These are phyloP conservation scores for Trifolium subterraneum DNA, from an alignment of 306 rosid species.

Conservation along the genomic window DNA sequence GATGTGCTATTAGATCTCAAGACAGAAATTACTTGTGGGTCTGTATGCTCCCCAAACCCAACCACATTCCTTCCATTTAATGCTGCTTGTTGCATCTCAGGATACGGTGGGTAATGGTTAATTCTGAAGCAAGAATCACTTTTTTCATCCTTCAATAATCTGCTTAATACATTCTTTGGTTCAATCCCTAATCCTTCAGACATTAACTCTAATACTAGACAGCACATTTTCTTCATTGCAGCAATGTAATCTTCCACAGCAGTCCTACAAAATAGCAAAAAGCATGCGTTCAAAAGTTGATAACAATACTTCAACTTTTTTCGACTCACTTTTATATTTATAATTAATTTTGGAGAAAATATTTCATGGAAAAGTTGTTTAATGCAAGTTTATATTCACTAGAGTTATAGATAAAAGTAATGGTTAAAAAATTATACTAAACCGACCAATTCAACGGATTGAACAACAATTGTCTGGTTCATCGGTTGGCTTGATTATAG, in stretches of 20 bases:
- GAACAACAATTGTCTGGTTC: too few relatives aligned
- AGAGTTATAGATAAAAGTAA: too few relatives aligned
- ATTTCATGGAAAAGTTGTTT: too few relatives aligned
- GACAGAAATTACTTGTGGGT: conserved; percentile 84
- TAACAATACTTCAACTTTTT: too few relatives aligned
- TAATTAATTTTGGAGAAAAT: too few relatives aligned
- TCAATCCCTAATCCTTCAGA: conserved; percentile 68
- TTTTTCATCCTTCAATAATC: conserved; percentile 56
- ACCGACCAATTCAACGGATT: too few relatives aligned
- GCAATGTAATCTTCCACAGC: conserved; percentile 53
- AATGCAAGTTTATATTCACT: too few relatives aligned
- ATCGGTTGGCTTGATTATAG: too few relatives aligned
- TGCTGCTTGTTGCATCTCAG: conserved; percentile 51
- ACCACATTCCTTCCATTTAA: conserved; percentile 56
- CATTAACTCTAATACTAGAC: conserved; percentile 59
- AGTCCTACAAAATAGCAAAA: conserved; percentile 33
- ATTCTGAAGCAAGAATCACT: conserved; percentile 75
- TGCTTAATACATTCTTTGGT: conserved; percentile 56
- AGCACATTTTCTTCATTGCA: conserved; percentile 64
- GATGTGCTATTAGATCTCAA: conserved; percentile 79
- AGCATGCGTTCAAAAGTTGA: background rate
- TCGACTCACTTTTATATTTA: too few relatives aligned
- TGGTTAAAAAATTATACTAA: too few relatives aligned
- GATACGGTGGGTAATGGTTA: conserved; percentile 77
- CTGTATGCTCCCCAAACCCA: conserved; percentile 95